Conservation (phyloP, 257 asterid species). For the Rehmannia glutinosa region DNA sequence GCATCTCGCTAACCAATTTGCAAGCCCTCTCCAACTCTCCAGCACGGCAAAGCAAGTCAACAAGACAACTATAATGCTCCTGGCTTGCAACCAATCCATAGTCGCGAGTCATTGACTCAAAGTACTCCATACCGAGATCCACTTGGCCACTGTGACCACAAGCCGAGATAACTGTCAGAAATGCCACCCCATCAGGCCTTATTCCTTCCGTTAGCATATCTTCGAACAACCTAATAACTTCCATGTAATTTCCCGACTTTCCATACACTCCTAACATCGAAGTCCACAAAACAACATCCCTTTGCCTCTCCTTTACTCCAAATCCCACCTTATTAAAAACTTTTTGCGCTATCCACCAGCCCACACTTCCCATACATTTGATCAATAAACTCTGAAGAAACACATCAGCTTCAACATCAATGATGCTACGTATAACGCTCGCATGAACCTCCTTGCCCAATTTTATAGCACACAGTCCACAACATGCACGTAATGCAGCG, state of each 20-base stretch:
- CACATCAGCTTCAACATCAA: conserved; percentile 42
- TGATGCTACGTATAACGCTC: conserved; percentile 32
- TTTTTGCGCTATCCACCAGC: conserved; percentile 46
- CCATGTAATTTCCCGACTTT: conserved; percentile 48
- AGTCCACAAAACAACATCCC: conserved; percentile 83
- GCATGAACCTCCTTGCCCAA: conserved; percentile 72
- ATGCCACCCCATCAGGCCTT: conserved; percentile 72
- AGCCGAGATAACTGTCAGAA: conserved; percentile 71
- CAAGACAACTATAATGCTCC: conserved; percentile 82
- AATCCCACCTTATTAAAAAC: conserved; percentile 53
- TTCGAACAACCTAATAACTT: conserved; percentile 50
- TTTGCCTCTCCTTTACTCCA: conserved; percentile 20
- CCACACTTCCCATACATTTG: conserved; percentile 89
- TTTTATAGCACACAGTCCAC: conserved; percentile 48
- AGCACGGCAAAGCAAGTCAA: conserved; percentile 76
- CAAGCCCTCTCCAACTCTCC: conserved; percentile 80
- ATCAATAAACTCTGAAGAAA: conserved; percentile 70
- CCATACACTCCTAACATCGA: conserved; percentile 73
- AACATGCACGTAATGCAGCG: conserved; percentile 60
- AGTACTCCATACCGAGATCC: conserved; percentile 62
- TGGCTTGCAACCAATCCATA: conserved; percentile 47
- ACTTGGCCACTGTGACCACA: conserved; percentile 90
- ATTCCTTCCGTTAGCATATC: conserved; percentile 61
- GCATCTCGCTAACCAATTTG: conserved; percentile 40
- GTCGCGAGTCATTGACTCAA: conserved; percentile 54